Base-by-base conservation (phyloP, 495 filamentous ascomycete genomes). In the Acidiella bohemica region DNA sequence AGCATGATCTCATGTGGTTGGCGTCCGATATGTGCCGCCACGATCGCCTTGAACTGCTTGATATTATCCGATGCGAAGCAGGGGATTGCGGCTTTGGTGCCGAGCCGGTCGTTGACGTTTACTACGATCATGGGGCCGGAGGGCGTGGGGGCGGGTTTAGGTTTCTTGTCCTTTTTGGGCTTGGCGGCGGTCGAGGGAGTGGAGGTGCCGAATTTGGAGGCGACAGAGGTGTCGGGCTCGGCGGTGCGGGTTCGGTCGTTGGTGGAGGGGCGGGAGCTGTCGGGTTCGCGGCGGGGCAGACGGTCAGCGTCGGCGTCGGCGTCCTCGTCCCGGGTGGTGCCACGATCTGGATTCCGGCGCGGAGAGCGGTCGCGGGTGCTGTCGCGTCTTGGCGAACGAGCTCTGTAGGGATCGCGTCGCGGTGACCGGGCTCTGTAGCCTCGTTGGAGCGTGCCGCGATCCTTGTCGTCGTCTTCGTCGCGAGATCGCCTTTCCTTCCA, bases 1-100 rank as follows among this genome's bases (percentile, higher is more conserved):
- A 95, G 60, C 55, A 93, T 64, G 42, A 95, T 93, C 62, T 93
- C 84, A 53, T 90, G 81, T 32, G 84, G 80, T 51, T 86, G 76
- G 21, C 86, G 75, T 2, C 86, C 86, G 44, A 95, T 86, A 26
- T 75, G 69, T 38, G 81, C 81, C 3, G 86, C 85, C 16, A 95
- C 84, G 66, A 84, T 76, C 29, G 81, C 77, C 59, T 95, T 95
- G 68, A 95, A 90, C 36, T 85, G 36, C 54, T 56, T 78, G 43
- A 93, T 78, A 19, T 72, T 73, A 60, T 95, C 86, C 13, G 71
- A 78, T 2, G 80, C 73, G 32, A 93, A 66, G 54, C 84, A 92
- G 0, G 86, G 87, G 44, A 95, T 86, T 32, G 80, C 74, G 32
- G 84, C 82, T 54, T 92, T 93, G 9, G 86, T 93, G 14, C 86